phyloP scores from a whole-genome alignment of 2,329 filamentous ascomycete species.

The Aspergillus calidoustus region DNA sequence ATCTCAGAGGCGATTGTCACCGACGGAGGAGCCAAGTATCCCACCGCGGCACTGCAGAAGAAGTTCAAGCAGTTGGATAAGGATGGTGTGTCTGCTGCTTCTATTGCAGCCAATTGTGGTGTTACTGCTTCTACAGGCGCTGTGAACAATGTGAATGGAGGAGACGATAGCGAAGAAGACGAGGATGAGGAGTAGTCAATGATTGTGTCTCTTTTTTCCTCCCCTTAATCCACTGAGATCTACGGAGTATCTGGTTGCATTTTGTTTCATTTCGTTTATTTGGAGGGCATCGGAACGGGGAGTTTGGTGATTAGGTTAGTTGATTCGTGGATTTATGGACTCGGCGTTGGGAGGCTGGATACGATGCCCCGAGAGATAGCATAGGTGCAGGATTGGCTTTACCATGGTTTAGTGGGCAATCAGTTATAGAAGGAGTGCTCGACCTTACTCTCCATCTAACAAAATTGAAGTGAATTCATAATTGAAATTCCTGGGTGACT shows the following conservation, averaged over 20 bases:
- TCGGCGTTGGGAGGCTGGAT: not conserved
- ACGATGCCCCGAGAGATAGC: not conserved
- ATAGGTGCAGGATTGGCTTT: not conserved
- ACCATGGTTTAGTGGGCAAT: not conserved
- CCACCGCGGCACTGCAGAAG: slow-evolving; percentile 40
- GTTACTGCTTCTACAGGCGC: not conserved
- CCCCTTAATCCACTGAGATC: not conserved
- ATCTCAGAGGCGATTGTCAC: slow-evolving; percentile 39
- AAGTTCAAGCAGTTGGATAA: slow-evolving; percentile 47
- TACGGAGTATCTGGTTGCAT: not conserved
- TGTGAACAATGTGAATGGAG: not conserved
- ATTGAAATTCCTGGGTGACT: not conserved
- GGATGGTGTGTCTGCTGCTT: slow-evolving; percentile 12
- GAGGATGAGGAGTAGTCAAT: slow-evolving; percentile 2
- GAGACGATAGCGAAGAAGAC: not conserved
- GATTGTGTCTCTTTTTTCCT: not conserved
- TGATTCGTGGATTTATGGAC: not conserved
- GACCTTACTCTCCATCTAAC: not conserved
- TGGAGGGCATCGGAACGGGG: not conserved
- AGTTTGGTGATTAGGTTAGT: not conserved
- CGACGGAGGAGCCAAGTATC: slow-evolving; percentile 39
- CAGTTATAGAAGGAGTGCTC: not conserved
- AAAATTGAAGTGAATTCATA: not conserved
- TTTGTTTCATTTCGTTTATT: not conserved
- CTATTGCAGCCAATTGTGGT: not conserved